Evolutionary conservation across 225 moss, liverwort and hornwort genomes (phyloP).

Genomic region (Climacium dendroides): DNA sequence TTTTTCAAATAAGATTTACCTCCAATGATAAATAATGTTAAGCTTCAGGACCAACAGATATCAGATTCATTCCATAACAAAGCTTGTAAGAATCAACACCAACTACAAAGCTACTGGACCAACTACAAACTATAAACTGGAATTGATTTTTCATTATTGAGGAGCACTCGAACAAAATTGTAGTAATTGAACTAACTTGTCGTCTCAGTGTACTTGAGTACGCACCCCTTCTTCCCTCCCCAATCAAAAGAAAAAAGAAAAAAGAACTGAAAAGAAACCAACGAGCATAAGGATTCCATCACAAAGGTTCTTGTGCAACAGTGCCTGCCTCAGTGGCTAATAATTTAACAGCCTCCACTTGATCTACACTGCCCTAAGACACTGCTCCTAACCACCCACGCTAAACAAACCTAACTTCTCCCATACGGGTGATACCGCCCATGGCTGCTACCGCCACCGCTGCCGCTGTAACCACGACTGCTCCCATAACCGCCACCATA

Average conservation of each 20-base stretch:
- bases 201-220: not conserved
- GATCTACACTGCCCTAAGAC: slow-evolving; percentile 21
- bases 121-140: not conserved
- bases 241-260: not conserved
- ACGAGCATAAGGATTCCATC: not conserved
- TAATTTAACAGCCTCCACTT: slow-evolving; percentile 5
- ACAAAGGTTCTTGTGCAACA: not conserved
- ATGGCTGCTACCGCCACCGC: slow-evolving; percentile 77
- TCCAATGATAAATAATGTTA: too few relatives aligned
- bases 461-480: slow-evolving; percentile 67
- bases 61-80: not conserved
- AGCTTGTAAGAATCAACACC: not conserved
- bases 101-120: not conserved
- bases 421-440: slow-evolving; percentile 98
- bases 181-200: not conserved
- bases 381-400: not conserved
- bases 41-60: not conserved
- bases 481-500: slow-evolving; percentile 70
- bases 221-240: not conserved
- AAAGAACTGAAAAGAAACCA: not conserved
- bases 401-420: slow-evolving; percentile 46
- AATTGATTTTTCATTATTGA: not conserved
- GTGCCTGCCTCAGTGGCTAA: slow-evolving; percentile 25
- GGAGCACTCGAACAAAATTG: slow-evolving; percentile 10
- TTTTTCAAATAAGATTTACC: too few relatives aligned